Base-by-base conservation (phyloP, 164 flowering plant genomes). In the Vitis riparia region DNA sequence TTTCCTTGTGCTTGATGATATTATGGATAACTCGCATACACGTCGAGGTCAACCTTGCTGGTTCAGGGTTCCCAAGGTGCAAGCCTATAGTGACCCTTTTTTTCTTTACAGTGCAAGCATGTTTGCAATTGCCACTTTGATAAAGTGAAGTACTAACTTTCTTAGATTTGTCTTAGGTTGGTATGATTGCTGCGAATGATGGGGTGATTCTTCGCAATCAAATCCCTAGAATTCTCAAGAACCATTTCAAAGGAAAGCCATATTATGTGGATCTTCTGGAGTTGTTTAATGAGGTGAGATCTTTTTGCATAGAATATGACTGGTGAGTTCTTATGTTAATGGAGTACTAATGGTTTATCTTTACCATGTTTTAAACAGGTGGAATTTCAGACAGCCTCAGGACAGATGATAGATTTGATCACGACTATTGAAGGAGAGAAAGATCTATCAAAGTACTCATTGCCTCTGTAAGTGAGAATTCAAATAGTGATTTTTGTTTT, bases 1-100 rank as follows among this genome's bases (percentile, higher is more conserved):
- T 77, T 90, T 90, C 71, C 91, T 92, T 57, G 90, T 92, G 67
- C 92, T 87, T 62, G 97, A 92, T 84, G 97, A 92, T 68, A 90
- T 92, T 50, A 92, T 92, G 97, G 97, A 92, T 67, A 75, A 68
- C 55, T 90, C 97, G 32, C 86, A 82, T 67, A 90, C 92, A 15
- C 85, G 97, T 14, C 86, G 93, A 47, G 93, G 95, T 65, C 93
- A 90, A 60, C 91, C 89, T 68, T 92, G 97, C 71, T 92, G 95
- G 95, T 92, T 78, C 78, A 83, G 89, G 77, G 70, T 87, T 70
- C 88, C 89, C 7, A 78, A 89, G 87, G 97, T 89, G 30, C 71
- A 77, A 37, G 13, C 68, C 44, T 6, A 5, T 6, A 37, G 44
- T 37, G 44, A 37, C 6, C 44, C 44, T 53, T n/a, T 7, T 12